These are phyloP conservation scores for Pyrus communis DNA, from an alignment of 306 rosid genomes.

Conservation along the genomic window DNA sequence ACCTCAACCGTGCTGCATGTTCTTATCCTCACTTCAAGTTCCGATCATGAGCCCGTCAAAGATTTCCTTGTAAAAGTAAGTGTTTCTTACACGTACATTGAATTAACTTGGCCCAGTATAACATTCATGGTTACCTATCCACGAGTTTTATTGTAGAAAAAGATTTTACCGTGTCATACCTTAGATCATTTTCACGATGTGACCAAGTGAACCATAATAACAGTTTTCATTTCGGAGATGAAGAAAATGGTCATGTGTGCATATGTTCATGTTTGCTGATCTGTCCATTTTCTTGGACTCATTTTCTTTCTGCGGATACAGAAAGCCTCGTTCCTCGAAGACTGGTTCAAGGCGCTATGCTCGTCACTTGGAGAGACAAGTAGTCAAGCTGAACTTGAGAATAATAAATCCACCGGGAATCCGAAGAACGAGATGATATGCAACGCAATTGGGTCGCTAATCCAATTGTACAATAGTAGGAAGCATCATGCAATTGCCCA, in stretches of 20 bases:
- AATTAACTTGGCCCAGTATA: background rate
- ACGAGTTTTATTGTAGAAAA: background rate
- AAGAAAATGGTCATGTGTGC: background rate
- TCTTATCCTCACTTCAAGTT: conserved; percentile 57
- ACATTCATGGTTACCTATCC: background rate
- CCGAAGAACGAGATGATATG: conserved; percentile 61
- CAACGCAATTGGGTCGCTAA: conserved; percentile 53
- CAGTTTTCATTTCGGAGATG: background rate
- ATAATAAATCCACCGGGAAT: conserved; percentile 26
- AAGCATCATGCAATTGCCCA: conserved; percentile 38
- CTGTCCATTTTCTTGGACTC: background rate
- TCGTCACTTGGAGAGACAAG: conserved; percentile 33
- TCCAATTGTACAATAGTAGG: conserved; percentile 49
- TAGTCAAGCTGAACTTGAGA: conserved; percentile 30
- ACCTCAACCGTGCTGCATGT: conserved; percentile 81
- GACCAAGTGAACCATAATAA: background rate
- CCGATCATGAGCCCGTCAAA: conserved; percentile 51
- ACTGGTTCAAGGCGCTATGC: conserved; percentile 64
- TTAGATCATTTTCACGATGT: background rate
- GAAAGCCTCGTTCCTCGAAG: conserved; percentile 77
- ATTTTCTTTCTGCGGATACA: background rate
- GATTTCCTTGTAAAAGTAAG: conserved; percentile 77
- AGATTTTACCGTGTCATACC: background rate
- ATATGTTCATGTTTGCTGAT: background rate
- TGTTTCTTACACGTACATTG: background rate